phyloP scores from a whole-genome alignment of 2,329 filamentous ascomycete species.

The Sporothrix curviconia region DNA sequence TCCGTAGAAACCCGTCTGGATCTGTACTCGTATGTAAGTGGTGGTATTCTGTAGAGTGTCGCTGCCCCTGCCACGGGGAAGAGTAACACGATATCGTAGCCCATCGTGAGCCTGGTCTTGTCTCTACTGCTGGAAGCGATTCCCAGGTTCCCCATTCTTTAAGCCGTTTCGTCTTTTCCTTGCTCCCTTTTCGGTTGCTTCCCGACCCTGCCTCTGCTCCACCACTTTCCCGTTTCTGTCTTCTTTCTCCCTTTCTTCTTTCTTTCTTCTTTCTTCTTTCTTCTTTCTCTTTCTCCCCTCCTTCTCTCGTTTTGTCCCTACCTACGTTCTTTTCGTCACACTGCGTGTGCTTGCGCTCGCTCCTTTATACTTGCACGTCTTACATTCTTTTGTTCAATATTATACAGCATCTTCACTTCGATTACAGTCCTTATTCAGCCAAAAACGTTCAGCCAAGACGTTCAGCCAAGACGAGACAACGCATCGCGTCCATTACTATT shows the following conservation, averaged over 20 bases:
- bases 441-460: background rate
- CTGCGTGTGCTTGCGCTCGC: slow-evolving; percentile 1
- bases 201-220: background rate
- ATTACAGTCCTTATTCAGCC: background rate
- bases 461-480: background rate
- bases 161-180: background rate
- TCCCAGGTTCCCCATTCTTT: background rate
- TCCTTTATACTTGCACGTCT: background rate
- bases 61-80: no score
- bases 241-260: background rate
- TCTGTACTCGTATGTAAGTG: no score
- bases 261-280: background rate
- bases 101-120: background rate
- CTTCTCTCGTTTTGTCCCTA: background rate
- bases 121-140: no score
- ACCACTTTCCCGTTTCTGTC: background rate
- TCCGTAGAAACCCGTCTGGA: no score
- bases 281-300: background rate
- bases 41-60: no score
- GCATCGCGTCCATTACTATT: no score
- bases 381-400: no score
- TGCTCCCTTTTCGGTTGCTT: slow-evolving; percentile 1
- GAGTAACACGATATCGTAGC: no score
- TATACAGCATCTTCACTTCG: slow-evolving; percentile 3
- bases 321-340: background rate